phyloP scores from a whole-genome alignment of 352 stramenopile genomes.

The Phytophthora chlamydospora region DNA sequence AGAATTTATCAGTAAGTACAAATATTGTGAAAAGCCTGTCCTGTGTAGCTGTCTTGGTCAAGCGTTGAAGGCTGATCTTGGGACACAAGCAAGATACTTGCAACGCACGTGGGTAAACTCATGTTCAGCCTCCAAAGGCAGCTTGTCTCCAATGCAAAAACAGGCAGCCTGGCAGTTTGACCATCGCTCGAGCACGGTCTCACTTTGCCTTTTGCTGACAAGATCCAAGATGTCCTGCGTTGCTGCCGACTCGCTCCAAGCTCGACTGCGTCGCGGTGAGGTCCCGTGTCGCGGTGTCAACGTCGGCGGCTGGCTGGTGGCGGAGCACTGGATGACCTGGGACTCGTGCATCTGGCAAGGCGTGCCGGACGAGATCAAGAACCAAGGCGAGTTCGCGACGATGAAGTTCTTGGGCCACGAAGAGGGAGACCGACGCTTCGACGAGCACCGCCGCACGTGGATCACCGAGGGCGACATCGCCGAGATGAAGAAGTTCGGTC shows the following conservation, averaged over 20 bases:
- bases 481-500: constrained; percentile 62
- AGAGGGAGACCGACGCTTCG: constrained; percentile 40
- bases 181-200: constrained; percentile 17
- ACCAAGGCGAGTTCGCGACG: constrained; percentile 71
- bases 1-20: constrained; percentile 14
- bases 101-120: constrained; percentile 25
- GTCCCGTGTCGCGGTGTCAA: constrained; percentile 69
- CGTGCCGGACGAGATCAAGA: constrained; percentile 50
- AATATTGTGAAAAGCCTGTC: constrained; percentile 13
- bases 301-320: constrained; percentile 80
- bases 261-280: constrained; percentile 60
- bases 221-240: constrained; percentile 24
- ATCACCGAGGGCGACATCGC: constrained; percentile 79
- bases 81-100: constrained; percentile 13
- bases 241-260: constrained; percentile 52
- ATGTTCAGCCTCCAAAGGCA: neutral
- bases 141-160: constrained; percentile 16
- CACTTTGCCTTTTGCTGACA: constrained; percentile 20
- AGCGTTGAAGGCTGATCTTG: constrained; percentile 19
- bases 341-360: constrained; percentile 65
- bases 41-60: no score
- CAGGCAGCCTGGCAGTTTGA: constrained; percentile 18
- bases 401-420: constrained; percentile 58
- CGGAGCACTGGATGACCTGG: constrained; percentile 83
- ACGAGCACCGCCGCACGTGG: constrained; percentile 68